Evolutionary conservation across 2,329 filamentous ascomycete genomes (phyloP).

Genomic region (Pestalotiopsis fici): DNA sequence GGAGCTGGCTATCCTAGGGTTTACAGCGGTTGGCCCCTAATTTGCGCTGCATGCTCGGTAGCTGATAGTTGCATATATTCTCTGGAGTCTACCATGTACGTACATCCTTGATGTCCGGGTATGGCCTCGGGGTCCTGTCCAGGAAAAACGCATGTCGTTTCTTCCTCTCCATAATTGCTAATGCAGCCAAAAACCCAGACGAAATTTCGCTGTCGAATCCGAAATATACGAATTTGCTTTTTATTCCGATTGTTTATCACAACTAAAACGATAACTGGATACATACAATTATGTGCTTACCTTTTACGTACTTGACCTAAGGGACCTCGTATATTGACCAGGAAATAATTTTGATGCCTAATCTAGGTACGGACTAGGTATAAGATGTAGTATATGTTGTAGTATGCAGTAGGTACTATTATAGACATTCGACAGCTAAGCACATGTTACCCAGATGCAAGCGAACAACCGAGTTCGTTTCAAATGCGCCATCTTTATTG

Average conservation of each 20-base stretch:
- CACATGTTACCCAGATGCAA: background rate
- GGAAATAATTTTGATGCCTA: background rate
- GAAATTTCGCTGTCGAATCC: background rate
- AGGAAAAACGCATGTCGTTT: background rate
- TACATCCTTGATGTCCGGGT: background rate
- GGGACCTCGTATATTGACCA: background rate
- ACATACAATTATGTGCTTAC: background rate
- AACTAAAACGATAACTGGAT: too few species aligned
- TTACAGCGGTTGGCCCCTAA: conserved; percentile 3
- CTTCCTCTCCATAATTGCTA: background rate
- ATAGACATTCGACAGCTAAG: background rate
- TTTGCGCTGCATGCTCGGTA: background rate
- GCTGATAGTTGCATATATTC: background rate
- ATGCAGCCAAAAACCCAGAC: background rate
- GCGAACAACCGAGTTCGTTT: background rate
- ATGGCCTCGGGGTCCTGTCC: background rate
- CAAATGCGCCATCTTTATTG: background rate
- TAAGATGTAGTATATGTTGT: background rate
- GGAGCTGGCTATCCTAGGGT: background rate
- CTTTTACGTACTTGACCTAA: background rate
- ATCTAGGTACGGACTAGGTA: background rate
- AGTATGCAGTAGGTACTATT: background rate
- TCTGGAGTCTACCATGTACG: too few species aligned
- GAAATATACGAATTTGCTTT: background rate
- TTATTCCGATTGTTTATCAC: too few species aligned